Percentiles rank a stretch among this genome's conserved stretches.
phyloP scores from a whole-genome alignment of 768 basidiomycete genomes.

The Rhodotorula kratochvilovae region DNA sequence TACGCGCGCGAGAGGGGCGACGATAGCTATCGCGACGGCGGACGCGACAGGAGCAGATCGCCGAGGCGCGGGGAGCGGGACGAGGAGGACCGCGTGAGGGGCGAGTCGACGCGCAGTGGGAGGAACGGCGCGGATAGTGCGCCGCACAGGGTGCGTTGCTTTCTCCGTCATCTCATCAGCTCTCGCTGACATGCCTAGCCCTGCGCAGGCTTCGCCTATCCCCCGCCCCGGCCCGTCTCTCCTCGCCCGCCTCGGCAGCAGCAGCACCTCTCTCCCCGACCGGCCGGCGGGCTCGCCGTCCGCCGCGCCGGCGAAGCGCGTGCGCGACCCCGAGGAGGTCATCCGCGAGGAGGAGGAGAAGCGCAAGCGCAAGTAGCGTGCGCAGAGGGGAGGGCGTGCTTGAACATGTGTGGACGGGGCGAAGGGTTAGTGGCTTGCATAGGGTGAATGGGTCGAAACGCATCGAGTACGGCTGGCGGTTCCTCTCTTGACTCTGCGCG shows the following conservation, averaged over 20 bases:
- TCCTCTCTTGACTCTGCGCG: too few relatives aligned
- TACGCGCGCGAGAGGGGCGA: too few relatives aligned
- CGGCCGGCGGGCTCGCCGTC: neutral
- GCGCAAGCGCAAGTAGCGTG: neutral
- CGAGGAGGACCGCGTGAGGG: neutral
- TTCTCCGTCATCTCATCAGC: neutral
- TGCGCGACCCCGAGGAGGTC: neutral
- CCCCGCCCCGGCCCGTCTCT: neutral
- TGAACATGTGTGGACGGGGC: neutral
- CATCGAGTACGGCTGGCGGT: too few relatives aligned
- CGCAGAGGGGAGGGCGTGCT: too few relatives aligned
- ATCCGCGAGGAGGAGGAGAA: neutral
- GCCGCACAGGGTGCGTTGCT: neutral
- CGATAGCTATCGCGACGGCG: too few relatives aligned
- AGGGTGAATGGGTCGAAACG: too few relatives aligned
- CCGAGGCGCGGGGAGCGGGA: neutral
- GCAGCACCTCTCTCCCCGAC: neutral
- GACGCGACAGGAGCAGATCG: neutral
- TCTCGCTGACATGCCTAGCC: too few relatives aligned
- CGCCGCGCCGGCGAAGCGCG: neutral
- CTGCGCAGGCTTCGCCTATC: neutral
- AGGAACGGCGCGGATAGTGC: neutral
- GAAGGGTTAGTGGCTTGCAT: too few relatives aligned
- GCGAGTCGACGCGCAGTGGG: neutral
- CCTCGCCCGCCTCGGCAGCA: constrained; percentile 8